Conservation (phyloP, 148 eudicot species). For the Rhododendron kiyosumense region DNA sequence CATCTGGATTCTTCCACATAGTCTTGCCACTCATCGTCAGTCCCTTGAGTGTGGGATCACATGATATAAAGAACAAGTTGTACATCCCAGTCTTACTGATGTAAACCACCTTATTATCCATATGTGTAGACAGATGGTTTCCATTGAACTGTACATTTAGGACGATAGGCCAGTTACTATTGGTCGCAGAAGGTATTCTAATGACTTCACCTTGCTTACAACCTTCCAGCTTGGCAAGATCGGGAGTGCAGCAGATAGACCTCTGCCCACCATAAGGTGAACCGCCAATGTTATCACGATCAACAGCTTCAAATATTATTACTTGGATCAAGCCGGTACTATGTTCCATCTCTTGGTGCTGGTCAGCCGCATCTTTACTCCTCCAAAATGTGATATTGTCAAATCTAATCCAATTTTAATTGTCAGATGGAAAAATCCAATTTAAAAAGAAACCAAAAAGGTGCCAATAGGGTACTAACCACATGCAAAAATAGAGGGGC, state of each 20-base stretch:
- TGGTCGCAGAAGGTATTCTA: constrained; percentile 58
- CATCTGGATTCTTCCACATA: constrained; percentile 90
- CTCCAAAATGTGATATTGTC: constrained; percentile 94
- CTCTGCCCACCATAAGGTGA: constrained; percentile 98
- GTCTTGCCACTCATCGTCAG: constrained; percentile 70
- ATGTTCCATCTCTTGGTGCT: constrained; percentile 45
- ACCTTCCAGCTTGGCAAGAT: constrained; percentile 96
- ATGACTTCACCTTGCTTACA: constrained; percentile 93
- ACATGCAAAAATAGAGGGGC: background rate
- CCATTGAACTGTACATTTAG: constrained; percentile 69
- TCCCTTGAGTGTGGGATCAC: constrained; percentile 80
- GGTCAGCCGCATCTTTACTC: constrained; percentile 57
- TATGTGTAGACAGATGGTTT: constrained; percentile 40
- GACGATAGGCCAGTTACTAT: constrained; percentile 68
- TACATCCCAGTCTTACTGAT: constrained; percentile 92
- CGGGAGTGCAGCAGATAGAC: constrained; percentile 94
- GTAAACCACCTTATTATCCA: constrained; percentile 53
- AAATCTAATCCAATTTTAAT: constrained; percentile 44
- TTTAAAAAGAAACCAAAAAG: background rate
- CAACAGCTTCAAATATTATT: constrained; percentile 89
- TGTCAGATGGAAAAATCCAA: constrained; percentile 4
- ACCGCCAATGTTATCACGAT: constrained; percentile 95
- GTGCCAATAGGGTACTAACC: background rate
- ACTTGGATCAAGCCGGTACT: constrained; percentile 79
- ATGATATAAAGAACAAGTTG: constrained; percentile 86